Percentiles rank a stretch among this genome's conserved stretches.
These are phyloP conservation scores for Torrubiellomyces zombiae DNA, from an alignment of 2,329 filamentous ascomycete genomes.

Conservation along the genomic window DNA sequence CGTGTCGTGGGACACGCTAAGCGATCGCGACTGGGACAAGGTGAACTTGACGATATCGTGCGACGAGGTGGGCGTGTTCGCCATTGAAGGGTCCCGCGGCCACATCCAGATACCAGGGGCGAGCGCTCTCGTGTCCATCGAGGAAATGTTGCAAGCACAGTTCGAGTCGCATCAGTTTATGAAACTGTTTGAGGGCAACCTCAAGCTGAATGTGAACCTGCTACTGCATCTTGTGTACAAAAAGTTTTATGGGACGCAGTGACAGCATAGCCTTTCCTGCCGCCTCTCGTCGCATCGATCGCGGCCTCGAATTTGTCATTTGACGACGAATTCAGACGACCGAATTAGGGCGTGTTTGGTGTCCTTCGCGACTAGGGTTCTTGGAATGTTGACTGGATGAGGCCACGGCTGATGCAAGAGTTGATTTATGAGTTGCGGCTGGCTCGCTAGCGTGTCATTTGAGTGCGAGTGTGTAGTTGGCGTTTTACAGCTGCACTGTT, in stretches of 20 bases:
- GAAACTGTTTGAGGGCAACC: slow-evolving; percentile 71
- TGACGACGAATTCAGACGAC: too few relatives aligned
- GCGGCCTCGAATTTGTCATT: too few relatives aligned
- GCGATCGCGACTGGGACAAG: slow-evolving; percentile 71
- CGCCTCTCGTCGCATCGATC: too few relatives aligned
- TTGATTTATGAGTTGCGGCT: too few relatives aligned
- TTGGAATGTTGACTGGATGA: neutral
- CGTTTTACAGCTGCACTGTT: too few relatives aligned
- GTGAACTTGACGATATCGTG: slow-evolving; percentile 89
- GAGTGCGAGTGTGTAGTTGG: too few relatives aligned
- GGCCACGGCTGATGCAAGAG: neutral
- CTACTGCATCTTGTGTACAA: slow-evolving; percentile 94
- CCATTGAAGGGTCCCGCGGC: slow-evolving; percentile 75
- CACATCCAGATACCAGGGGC: slow-evolving; percentile 94
- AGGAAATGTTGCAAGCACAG: slow-evolving; percentile 88
- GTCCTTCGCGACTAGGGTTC: too few relatives aligned
- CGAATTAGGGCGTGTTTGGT: too few relatives aligned
- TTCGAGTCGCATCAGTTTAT: slow-evolving; percentile 96
- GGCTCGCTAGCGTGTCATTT: too few relatives aligned
- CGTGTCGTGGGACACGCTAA: slow-evolving; percentile 75
- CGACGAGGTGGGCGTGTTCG: slow-evolving; percentile 88
- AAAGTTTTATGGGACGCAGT: slow-evolving; percentile 81
- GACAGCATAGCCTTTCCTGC: slow-evolving; percentile 12
- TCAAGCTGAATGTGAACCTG: slow-evolving; percentile 90
- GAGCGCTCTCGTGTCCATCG: slow-evolving; percentile 73